Evolutionary conservation across 2,329 filamentous ascomycete species (phyloP), one percentile per base, ranked within the genome.

Genomic region (Fusarium chuoi): DNA sequence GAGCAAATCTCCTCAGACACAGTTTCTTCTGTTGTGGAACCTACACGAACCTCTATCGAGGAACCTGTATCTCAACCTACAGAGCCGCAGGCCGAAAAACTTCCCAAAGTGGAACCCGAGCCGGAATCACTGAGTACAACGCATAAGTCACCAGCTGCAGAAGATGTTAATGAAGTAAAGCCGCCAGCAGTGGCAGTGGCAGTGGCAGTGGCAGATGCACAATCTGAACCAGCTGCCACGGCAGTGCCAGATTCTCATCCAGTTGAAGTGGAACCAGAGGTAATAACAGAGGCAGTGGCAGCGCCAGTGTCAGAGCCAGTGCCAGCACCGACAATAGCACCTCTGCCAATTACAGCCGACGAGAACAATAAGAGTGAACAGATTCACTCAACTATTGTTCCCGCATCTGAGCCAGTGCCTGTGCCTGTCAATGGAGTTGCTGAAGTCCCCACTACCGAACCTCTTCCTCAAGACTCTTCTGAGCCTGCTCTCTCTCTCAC

Each of bases 91-190:
- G 41, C 58, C 56, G 49, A 69, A 57, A 48, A 69, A 58, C 62
- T 72, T 64, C 60, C 71, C 36, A 77, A 76, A 62, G 60, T 71
- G 74, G 65, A 78, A 67, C 67, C 75, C 35, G 64, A 64, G 30
- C 52, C 49, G 10, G 65, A 75, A 51, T 54, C 36, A 59, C 61
- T 59, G 39, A 48, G 62, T 61, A 44, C 46, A 44, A 52, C 58
- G 46, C 74, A 61, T 46, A 69, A 70, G 33, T 45, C 63, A 48
- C 55, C 63, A 26, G 30, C 48, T 20, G 49, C 45, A 30, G 36
- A 30, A 35, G 56, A 59, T 18, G 28, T 48, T 46, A 41, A 66
- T 41, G 30, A 59, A 60, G 46, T 35, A 54, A 49, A 52, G 28
- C 26, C 55, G 22, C 49, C 49, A 22, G 30, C 30, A 26, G 44